Conservation (phyloP, 106 monocot genomes). For the Platanthera guangdongensis region DNA sequence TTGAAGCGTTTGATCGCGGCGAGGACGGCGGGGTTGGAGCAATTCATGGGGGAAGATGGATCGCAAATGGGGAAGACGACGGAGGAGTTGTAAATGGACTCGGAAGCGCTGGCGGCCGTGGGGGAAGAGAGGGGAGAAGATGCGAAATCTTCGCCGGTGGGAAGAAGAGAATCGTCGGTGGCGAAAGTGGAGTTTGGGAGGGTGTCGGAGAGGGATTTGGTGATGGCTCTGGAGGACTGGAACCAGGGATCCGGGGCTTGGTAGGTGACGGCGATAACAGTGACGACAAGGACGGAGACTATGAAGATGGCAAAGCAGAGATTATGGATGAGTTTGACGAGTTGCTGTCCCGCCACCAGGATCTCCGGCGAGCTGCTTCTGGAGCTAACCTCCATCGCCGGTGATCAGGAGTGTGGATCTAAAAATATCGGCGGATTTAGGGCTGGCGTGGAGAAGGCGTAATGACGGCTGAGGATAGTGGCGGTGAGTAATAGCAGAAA, state of each 20-base stretch:
- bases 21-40: conserved; percentile 53
- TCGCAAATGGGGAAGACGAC: conserved; percentile 23
- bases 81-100: conserved; percentile 11
- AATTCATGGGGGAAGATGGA: conserved; percentile 60
- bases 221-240: conserved; percentile 58
- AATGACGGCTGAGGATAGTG: background rate
- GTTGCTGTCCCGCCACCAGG: conserved; percentile 20
- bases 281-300: conserved; percentile 59
- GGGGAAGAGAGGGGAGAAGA: conserved; percentile 25
- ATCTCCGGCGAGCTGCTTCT: conserved; percentile 3
- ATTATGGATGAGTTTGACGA: conserved; percentile 38
- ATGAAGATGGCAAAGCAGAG: conserved; percentile 80
- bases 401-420: background rate
- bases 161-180: conserved; percentile 58
- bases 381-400: background rate
- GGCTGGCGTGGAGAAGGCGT: background rate
- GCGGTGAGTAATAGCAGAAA: too few relatives aligned
- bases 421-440: background rate
- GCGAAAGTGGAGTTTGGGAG: conserved; percentile 86
- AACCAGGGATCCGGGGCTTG: conserved; percentile 94
- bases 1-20: conserved; percentile 62
- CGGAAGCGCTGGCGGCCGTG: conserved; percentile 14
- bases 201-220: conserved; percentile 47
- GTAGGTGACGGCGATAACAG: conserved; percentile 95
- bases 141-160: conserved; percentile 50